A percentile compares a stretch with the other conserved stretches of the same genome.
Evolutionary conservation across 2,329 filamentous ascomycete genomes (phyloP).

Genomic region (Colletotrichum orchidophilum): DNA sequence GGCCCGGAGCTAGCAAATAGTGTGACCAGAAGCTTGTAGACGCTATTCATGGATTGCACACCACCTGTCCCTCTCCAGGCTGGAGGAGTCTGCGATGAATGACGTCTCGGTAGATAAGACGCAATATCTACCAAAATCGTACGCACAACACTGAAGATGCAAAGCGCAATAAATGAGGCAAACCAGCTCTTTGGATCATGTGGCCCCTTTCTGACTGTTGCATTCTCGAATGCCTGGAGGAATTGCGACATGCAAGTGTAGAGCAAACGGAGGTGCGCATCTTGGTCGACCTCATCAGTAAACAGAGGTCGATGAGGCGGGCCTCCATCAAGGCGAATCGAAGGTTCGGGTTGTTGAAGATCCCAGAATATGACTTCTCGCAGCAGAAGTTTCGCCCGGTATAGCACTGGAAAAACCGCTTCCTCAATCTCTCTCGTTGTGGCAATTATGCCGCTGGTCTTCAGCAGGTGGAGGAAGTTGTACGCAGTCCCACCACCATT

Average conservation of each 20-base stretch:
- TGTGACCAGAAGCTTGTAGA: slow-evolving; percentile 62
- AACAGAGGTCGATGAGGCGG: slow-evolving; percentile 35
- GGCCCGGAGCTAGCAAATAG: slow-evolving; percentile 56
- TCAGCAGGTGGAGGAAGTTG: slow-evolving; percentile 62
- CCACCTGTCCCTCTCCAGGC: slow-evolving; percentile 17
- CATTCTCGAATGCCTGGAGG: slow-evolving; percentile 61
- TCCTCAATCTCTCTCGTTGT: slow-evolving; percentile 58
- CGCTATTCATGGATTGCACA: slow-evolving; percentile 53
- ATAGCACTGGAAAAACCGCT: slow-evolving; percentile 58
- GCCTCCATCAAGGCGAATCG: slow-evolving; percentile 46
- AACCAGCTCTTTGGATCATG: slow-evolving; percentile 57
- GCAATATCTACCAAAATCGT: slow-evolving; percentile 61
- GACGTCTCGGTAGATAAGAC: slow-evolving; percentile 38
- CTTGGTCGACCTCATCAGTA: slow-evolving; percentile 55
- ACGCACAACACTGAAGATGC: slow-evolving; percentile 66
- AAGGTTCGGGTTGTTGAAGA: slow-evolving; percentile 58
- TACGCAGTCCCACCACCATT: slow-evolving; percentile 59
- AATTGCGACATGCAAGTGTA: slow-evolving; percentile 62
- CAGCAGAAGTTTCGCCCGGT: slow-evolving; percentile 63
- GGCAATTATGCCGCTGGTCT: slow-evolving; percentile 59
- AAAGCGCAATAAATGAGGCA: slow-evolving; percentile 63
- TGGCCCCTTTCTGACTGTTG: slow-evolving; percentile 49
- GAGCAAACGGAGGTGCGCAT: slow-evolving; percentile 58
- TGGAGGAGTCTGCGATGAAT: slow-evolving; percentile 17
- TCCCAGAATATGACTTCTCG: slow-evolving; percentile 65